Conservation (phyloP, 495 filamentous ascomycete species). For the Astrothelium macrocarpum region DNA sequence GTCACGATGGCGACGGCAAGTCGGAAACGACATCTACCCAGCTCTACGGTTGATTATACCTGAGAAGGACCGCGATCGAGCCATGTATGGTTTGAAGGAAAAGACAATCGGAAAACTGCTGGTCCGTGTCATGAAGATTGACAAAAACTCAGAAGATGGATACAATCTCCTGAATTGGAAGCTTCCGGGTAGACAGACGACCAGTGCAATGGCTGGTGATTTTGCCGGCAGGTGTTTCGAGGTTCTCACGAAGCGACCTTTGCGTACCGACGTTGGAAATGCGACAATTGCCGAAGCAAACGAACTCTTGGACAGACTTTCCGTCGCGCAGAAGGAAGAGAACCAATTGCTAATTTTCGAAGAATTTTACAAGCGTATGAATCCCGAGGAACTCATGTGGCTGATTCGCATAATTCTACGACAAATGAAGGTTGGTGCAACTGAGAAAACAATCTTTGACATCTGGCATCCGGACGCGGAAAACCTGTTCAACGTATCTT, state of each 20-base stretch:
- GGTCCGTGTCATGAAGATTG: constrained; percentile 86
- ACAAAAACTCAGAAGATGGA: constrained; percentile 82
- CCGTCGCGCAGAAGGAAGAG: constrained; percentile 65
- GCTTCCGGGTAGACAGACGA: constrained; percentile 58
- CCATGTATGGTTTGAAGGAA: constrained; percentile 93
- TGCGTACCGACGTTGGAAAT: constrained; percentile 61
- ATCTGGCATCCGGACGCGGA: constrained; percentile 93
- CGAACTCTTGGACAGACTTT: constrained; percentile 68
- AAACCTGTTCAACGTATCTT: constrained; percentile 81
- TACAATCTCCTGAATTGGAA: constrained; percentile 88
- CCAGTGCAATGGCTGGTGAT: constrained; percentile 66
- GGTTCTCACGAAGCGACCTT: constrained; percentile 73
- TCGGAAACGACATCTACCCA: constrained; percentile 88
- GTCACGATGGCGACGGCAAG: constrained; percentile 74
- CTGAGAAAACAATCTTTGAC: constrained; percentile 83
- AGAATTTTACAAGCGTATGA: constrained; percentile 83
- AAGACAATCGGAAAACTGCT: constrained; percentile 79
- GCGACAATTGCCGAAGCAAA: constrained; percentile 88
- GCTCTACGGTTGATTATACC: constrained; percentile 87
- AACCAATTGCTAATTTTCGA: constrained; percentile 70
- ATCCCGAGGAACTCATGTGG: constrained; percentile 88
- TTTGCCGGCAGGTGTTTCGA: constrained; percentile 84
- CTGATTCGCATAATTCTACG: constrained; percentile 87
- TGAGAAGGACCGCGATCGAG: constrained; percentile 84
- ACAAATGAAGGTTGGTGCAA: constrained; percentile 97